Evolutionary conservation across 192 early-diverging fungal species (phyloP).

Genomic region (Chytriomyces sp.): DNA sequence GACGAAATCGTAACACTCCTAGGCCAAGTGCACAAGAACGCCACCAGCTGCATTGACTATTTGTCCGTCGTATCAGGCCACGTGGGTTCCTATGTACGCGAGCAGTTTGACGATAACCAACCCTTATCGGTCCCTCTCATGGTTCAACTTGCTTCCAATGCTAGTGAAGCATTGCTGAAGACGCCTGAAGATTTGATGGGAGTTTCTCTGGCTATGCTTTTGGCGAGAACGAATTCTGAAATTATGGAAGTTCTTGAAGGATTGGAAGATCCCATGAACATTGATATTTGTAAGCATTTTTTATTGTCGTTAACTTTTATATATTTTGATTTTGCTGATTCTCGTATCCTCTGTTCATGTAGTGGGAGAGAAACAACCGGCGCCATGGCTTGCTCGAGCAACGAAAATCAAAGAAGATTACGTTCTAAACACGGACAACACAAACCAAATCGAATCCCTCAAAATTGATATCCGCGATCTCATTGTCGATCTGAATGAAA

Average conservation of each 20-base stretch:
- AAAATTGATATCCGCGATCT: constrained; percentile 81
- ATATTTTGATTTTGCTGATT: neutral
- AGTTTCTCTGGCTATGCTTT: constrained; percentile 60
- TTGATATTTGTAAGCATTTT: constrained; percentile 52
- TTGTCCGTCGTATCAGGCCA: constrained; percentile 34
- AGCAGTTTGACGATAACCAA: constrained; percentile 54
- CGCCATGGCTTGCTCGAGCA: constrained; percentile 84
- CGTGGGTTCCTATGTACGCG: constrained; percentile 49
- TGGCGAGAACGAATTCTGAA: constrained; percentile 55
- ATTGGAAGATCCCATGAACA: constrained; percentile 58
- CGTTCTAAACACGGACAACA: constrained; percentile 78
- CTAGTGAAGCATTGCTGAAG: constrained; percentile 62
- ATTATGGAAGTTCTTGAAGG: constrained; percentile 53
- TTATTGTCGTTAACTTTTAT: no score
- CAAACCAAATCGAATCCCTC: constrained; percentile 75
- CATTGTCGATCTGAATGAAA: constrained; percentile 77
- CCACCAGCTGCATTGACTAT: constrained; percentile 29
- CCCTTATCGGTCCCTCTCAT: constrained; percentile 46
- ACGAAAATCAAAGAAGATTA: constrained; percentile 79
- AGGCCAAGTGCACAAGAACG: constrained; percentile 12
- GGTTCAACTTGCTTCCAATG: constrained; percentile 61
- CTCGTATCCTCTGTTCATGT: neutral
- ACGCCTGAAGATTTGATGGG: constrained; percentile 66
- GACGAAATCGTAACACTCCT: constrained; percentile 25
- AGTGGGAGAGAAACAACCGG: constrained; percentile 2